These are phyloP conservation scores for Berkeleyomyces rouxiae DNA, from an alignment of 2,329 filamentous ascomycete genomes.

Conservation along the genomic window DNA sequence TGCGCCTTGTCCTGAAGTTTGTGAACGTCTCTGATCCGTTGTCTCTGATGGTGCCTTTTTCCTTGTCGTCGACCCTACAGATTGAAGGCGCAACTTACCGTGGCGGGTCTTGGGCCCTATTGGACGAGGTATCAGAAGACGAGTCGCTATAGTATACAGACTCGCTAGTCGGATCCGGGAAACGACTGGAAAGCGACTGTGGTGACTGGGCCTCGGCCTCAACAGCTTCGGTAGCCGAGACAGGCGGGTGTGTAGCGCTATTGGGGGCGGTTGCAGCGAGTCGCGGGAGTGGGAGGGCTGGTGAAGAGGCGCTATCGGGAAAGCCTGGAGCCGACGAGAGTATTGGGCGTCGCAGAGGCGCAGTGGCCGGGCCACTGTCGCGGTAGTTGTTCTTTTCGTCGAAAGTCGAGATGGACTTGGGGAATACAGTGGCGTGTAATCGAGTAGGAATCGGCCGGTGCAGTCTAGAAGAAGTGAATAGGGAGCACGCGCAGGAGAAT, in stretches of 20 bases:
- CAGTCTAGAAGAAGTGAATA: neutral
- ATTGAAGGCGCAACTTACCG: slow-evolving; percentile 1
- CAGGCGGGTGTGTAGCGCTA: neutral
- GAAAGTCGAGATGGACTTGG: neutral
- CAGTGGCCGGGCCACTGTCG: slow-evolving; percentile 10
- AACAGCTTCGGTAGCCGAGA: neutral
- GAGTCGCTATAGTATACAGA: slow-evolving; percentile 10
- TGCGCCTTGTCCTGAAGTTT: neutral
- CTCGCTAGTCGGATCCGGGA: slow-evolving; percentile 3
- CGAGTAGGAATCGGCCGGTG: slow-evolving; percentile 11
- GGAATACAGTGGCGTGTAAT: slow-evolving; percentile 9
- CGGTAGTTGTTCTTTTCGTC: neutral
- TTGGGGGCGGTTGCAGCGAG: neutral
- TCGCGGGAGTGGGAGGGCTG: neutral
- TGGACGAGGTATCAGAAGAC: slow-evolving; percentile 8
- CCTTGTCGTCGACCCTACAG: neutral
- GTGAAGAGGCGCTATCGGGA: neutral
- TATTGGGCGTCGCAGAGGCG: slow-evolving; percentile 3
- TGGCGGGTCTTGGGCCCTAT: neutral
- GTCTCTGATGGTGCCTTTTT: neutral
- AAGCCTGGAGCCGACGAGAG: neutral
- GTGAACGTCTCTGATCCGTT: neutral
- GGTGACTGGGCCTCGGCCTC: neutral
- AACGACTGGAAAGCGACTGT: slow-evolving; percentile 6
- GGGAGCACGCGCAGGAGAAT: neutral